Base-by-base conservation (phyloP, 495 filamentous ascomycete genomes). In the Neurospora sp. region DNA sequence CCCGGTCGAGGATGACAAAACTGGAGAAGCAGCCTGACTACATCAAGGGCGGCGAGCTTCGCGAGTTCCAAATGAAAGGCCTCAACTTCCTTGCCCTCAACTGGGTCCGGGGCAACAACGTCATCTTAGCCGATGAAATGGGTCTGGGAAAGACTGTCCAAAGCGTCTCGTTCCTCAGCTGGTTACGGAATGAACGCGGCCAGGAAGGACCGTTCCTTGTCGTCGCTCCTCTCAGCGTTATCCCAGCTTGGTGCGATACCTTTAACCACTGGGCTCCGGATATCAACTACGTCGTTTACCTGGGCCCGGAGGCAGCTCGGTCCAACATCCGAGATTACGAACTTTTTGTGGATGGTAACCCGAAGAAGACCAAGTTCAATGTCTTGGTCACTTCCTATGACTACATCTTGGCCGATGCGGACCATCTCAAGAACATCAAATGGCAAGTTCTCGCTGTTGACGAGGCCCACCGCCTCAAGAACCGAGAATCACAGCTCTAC, bases 111-210 rank as follows among this genome's bases (percentile, higher is more conserved):
- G 90, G 89, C 59, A 92, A 93, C 76, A 98, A 98, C 77, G 94
- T 97, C 75, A 97, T 99, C 71, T 86, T 99, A 16, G 96, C 96
- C 14, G 96, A 99, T 76, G 96, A 99, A 79, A 99, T 99, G 96
- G 96, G 96, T 72, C 86, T 99, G 38, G 96, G 96, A 35, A 99
- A 99, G 84, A 99, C 96, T 1, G 95, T 99, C 4, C 96, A 99
- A 82, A 98, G 95, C 2, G 94, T 99, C 27, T 87, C 96, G 0
- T 98, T 98, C 81, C 91, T 98, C 85, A 97, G 95, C 79, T 98
- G 96, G 94, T 87, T 99, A 74, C 92, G 94, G n/a, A 94, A 98
- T 83, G 91, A 93, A 59, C 86, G 95, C 72, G 86, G 86, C 69
- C 96, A 98, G 78, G 90, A 98, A 82, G 96, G 96, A 0, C 96